These are phyloP conservation scores for Kluyveromyces lactis DNA, from an alignment of 805 yeast genomes.

Conservation along the genomic window DNA sequence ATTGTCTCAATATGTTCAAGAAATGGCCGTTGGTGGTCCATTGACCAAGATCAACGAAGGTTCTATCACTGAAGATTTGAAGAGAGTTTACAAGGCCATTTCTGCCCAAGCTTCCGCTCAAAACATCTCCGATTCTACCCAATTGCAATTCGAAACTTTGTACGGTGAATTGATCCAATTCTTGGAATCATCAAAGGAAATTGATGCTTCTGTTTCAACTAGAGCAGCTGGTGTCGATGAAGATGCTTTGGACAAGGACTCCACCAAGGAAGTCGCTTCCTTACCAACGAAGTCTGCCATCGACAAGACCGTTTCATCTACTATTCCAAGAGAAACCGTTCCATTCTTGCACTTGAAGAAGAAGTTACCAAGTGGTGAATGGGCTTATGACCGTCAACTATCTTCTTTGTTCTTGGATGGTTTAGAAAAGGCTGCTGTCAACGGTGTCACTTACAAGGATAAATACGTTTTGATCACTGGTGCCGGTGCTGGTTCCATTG, in stretches of 20 bases:
- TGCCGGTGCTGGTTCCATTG: slow-evolving; percentile 98
- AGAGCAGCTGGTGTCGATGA: slow-evolving; percentile 43
- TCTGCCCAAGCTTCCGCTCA: slow-evolving; percentile 52
- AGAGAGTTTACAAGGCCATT: slow-evolving; percentile 74
- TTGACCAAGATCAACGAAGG: slow-evolving; percentile 63
- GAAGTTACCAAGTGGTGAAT: slow-evolving; percentile 60
- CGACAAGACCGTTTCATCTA: slow-evolving; percentile 63
- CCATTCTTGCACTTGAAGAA: slow-evolving; percentile 92
- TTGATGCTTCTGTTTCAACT: slow-evolving; percentile 58
- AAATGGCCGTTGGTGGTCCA: slow-evolving; percentile 93
- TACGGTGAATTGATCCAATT: slow-evolving; percentile 63
- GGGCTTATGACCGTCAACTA: slow-evolving; percentile 77
- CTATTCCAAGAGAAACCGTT: slow-evolving; percentile 72
- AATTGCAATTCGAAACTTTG: slow-evolving; percentile 60
- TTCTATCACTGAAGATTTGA: slow-evolving; percentile 76
- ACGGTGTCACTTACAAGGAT: slow-evolving; percentile 84
- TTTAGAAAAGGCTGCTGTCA: slow-evolving; percentile 87
- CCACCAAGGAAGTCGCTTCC: slow-evolving; percentile 80
- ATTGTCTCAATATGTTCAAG: slow-evolving; percentile 88
- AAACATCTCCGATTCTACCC: slow-evolving; percentile 48
- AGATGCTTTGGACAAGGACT: slow-evolving; percentile 42
- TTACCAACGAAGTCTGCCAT: slow-evolving; percentile 64
- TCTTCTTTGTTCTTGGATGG: slow-evolving; percentile 80
- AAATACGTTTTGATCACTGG: slow-evolving; percentile 91
- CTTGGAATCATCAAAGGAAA: slow-evolving; percentile 62